These are phyloP conservation scores for Yarrowia bubula DNA, from an alignment of 805 yeast genomes.

Conservation along the genomic window DNA sequence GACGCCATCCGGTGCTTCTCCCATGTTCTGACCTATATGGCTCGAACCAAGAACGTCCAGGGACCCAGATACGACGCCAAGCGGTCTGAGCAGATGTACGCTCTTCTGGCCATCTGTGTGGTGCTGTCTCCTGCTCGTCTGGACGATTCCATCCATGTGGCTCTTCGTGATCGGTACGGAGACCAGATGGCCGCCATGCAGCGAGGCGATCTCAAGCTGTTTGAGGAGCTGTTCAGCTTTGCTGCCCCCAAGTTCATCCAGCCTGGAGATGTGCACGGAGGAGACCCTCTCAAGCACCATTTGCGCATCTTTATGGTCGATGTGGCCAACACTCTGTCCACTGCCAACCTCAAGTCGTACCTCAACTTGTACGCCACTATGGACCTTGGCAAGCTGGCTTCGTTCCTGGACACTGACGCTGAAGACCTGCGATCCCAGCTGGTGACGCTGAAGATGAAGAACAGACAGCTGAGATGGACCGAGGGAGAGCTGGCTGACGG, in stretches of 20 bases:
- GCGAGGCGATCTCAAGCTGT: slow-evolving; percentile 44
- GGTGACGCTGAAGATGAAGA: slow-evolving; percentile 47
- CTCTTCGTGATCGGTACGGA: slow-evolving; percentile 49
- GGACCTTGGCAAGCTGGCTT: slow-evolving; percentile 46
- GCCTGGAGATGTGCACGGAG: slow-evolving; percentile 31
- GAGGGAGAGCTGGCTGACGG: slow-evolving; percentile 46
- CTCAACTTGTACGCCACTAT: slow-evolving; percentile 48
- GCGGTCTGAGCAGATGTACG: slow-evolving; percentile 52
- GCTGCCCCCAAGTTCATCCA: slow-evolving; percentile 52
- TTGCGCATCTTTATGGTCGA: slow-evolving; percentile 46
- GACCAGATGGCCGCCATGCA: slow-evolving; percentile 46
- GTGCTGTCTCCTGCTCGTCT: slow-evolving; percentile 49
- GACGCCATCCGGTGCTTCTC: slow-evolving; percentile 52
- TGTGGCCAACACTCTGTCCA: slow-evolving; percentile 42
- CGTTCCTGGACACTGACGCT: slow-evolving; percentile 42
- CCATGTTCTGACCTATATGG: slow-evolving; percentile 47
- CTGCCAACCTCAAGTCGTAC: slow-evolving; percentile 47
- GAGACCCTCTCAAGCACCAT: slow-evolving; percentile 47
- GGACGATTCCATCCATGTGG: slow-evolving; percentile 46
- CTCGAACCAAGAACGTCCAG: slow-evolving; percentile 49
- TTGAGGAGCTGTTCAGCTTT: slow-evolving; percentile 48
- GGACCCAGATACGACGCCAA: slow-evolving; percentile 44
- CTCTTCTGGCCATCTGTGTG: slow-evolving; percentile 47
- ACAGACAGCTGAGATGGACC: slow-evolving; percentile 47
- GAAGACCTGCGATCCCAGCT: slow-evolving; percentile 43